Base-by-base conservation (phyloP, 2,329 filamentous ascomycete species). In the Phialocephala sp. region DNA sequence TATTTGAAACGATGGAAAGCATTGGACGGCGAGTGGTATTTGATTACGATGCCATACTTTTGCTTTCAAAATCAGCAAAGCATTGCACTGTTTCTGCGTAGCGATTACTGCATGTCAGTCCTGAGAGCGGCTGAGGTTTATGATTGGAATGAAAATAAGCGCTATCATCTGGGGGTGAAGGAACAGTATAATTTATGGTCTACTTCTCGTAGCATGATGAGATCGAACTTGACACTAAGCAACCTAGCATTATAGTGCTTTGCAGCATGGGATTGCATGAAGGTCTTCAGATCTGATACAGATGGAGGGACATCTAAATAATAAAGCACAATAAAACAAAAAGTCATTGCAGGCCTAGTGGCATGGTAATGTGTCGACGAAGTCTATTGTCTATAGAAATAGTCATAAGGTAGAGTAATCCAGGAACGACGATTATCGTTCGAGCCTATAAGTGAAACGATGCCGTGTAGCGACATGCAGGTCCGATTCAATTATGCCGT, bases 21-120 rank as follows among this genome's bases (percentile, higher is more conserved):
- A 66, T 64, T 60, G 64, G 62, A 59, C 35, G 61, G 67, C 37
- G 67, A 66, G 47, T 67, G 65, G 65, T 63, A 66, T 62, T 65
- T 70, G 67, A 70, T 66, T 69, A 64, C 47, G 55, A 59, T 69
- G 64, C 62, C 64, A 70, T 59, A 64, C 32, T 59, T 65, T 68
- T 66, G 56, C 57, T 64, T 62, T 68, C 50, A 65, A 68, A 64
- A 69, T 67, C 61, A 68, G 68, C 45, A 50, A 54, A 54, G 24
- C 70, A 65, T 70, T 67, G 58, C 64, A 58, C 39, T 72, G 69
- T 71, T 72, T 69, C 59, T 69, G 62, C 63, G 66, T 69, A 69
- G 67, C 67, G 65, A 69, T 52, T 61, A 63, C 54, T 67, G 59
- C 62, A 68, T 68, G 59, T 68, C 62, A 47, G 64, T 59, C 54